A percentile compares a stretch with the other conserved stretches of the same genome.
Evolutionary conservation across 257 asterid genomes (phyloP).

Genomic region (Primulina tabacum): DNA sequence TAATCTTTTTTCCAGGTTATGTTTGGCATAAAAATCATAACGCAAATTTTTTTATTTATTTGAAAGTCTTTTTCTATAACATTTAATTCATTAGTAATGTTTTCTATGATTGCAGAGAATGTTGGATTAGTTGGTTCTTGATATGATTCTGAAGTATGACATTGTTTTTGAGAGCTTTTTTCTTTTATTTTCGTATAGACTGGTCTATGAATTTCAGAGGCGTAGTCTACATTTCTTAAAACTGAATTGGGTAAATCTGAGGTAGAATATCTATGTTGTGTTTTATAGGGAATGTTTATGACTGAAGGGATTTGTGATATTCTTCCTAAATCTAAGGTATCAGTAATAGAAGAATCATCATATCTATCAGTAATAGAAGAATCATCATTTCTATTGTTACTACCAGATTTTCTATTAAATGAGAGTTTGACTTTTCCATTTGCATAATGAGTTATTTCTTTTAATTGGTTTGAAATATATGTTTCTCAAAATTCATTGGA

Average conservation of each 20-base stretch:
- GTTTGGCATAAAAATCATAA: too few relatives aligned
- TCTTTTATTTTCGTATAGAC: neutral
- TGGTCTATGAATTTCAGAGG: neutral
- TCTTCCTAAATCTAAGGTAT: slow-evolving; percentile 11
- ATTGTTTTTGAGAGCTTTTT: too few relatives aligned
- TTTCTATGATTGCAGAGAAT: neutral
- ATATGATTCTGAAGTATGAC: neutral
- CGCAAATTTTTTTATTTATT: neutral
- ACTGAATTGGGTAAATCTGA: neutral
- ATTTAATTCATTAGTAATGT: neutral
- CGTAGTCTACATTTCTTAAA: neutral
- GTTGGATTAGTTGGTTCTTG: neutral
- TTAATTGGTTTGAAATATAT: too few relatives aligned
- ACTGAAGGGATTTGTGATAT: slow-evolving; percentile 6
- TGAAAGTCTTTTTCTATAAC: neutral
- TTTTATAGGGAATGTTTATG: neutral
- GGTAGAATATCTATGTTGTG: too few relatives aligned
- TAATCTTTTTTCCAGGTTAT: too few relatives aligned
- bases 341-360: neutral
- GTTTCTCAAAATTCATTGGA: too few relatives aligned
- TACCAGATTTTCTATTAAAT: neutral
- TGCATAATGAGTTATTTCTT: neutral
- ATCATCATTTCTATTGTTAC: too few relatives aligned
- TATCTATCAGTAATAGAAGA: too few relatives aligned
- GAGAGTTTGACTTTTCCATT: neutral